These are phyloP conservation scores for Brassica nigra DNA, from an alignment of 345 rosid species.

Conservation along the genomic window DNA sequence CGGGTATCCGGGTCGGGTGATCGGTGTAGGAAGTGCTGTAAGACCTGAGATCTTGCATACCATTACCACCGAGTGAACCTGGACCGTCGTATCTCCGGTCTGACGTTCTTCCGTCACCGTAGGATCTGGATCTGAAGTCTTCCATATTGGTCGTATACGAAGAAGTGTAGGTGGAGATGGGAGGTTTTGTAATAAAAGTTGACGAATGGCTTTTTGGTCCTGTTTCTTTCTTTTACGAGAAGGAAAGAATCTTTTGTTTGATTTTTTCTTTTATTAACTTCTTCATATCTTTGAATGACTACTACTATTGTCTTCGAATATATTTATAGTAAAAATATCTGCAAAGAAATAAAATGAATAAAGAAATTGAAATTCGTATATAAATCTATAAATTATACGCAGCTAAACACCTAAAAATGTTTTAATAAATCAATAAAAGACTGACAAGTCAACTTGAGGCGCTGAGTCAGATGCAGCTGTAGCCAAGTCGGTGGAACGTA, in stretches of 20 bases:
- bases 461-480: constrained; percentile 34
- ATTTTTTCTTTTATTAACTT: background rate
- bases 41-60: constrained; percentile 65
- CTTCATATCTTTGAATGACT: background rate
- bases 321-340: background rate
- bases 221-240: constrained; percentile 39
- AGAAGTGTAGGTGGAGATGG: background rate
- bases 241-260: constrained; percentile 34
- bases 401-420: background rate
- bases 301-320: background rate
- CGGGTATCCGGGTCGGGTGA: constrained; percentile 41
- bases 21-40: constrained; percentile 55
- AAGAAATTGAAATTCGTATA: too few relatives aligned
- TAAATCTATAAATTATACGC: background rate
- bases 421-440: background rate
- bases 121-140: constrained; percentile 69
- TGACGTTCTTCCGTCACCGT: constrained; percentile 50
- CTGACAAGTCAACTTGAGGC: constrained; percentile 26
- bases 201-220: constrained; percentile 10
- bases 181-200: constrained; percentile 30
- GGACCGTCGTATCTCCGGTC: constrained; percentile 36
- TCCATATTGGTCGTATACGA: constrained; percentile 47
- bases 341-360: background rate
- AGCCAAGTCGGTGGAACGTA: constrained; percentile 27
- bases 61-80: constrained; percentile 34